phyloP scores from a whole-genome alignment of 371 early-diverging fungal species.

The Zopfochytrium polystomum region DNA sequence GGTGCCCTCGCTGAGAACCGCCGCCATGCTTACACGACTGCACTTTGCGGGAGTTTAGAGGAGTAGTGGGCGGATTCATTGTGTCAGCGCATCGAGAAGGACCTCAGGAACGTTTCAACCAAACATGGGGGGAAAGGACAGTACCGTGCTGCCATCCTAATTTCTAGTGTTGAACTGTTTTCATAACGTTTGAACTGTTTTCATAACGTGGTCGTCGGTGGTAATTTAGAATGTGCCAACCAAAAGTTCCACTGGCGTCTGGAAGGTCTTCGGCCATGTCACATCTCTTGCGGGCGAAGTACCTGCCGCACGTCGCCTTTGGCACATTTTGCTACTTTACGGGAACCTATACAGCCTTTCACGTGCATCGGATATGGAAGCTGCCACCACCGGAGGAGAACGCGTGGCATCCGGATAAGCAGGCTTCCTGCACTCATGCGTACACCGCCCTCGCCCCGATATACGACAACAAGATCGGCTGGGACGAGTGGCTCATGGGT shows the following conservation, averaged over 20 bases:
- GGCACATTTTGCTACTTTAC: conserved; percentile 28
- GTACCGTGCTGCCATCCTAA: no score
- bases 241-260: neutral
- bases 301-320: conserved; percentile 15
- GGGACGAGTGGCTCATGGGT: conserved; percentile 69
- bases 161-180: no score
- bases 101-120: no score
- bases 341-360: conserved; percentile 34
- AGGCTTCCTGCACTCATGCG: conserved; percentile 9
- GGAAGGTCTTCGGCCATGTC: neutral
- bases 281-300: neutral
- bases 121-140: no score
- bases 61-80: no score
- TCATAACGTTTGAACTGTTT: no score
- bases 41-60: no score
- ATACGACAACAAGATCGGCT: conserved; percentile 62
- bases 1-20: no score
- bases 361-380: conserved; percentile 29
- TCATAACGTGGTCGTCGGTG: no score
- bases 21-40: no score
- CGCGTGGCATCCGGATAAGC: conserved; percentile 9
- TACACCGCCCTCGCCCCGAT: conserved; percentile 45
- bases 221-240: neutral
- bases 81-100: no score
- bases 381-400: conserved; percentile 26